Percentiles rank a stretch among this genome's conserved stretches.
phyloP scores from a whole-genome alignment of 2,329 filamentous ascomycete species.

The Teratosphaeria zuluensis region DNA sequence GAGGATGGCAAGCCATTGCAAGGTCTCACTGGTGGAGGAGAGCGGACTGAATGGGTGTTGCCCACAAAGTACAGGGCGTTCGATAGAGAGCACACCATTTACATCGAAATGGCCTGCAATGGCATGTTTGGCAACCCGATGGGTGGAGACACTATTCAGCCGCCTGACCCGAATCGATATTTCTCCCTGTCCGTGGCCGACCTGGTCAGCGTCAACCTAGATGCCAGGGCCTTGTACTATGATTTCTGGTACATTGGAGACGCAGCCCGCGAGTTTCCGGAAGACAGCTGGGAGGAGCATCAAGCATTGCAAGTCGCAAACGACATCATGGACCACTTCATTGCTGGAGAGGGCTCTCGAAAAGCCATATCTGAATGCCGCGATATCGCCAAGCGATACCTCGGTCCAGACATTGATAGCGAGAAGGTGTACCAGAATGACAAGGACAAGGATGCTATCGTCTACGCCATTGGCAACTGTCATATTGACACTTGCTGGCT shows the following conservation, averaged over 20 bases:
- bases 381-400: constrained; percentile 71
- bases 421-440: constrained; percentile 64
- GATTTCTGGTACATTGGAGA: constrained; percentile 96
- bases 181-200: constrained; percentile 69
- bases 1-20: constrained; percentile 84
- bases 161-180: constrained; percentile 74
- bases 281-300: constrained; percentile 81
- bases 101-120: constrained; percentile 98
- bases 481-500: constrained; percentile 98
- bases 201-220: constrained; percentile 80
- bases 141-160: constrained; percentile 76
- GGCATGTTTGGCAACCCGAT: constrained; percentile 93
- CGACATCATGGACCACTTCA: constrained; percentile 81
- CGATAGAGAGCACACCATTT: constrained; percentile 78
- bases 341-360: constrained; percentile 61
- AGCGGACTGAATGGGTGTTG: constrained; percentile 84
- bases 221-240: constrained; percentile 72
- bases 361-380: constrained; percentile 71
- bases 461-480: constrained; percentile 87
- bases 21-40: constrained; percentile 80
- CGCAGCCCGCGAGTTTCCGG: constrained; percentile 81
- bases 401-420: constrained; percentile 73
- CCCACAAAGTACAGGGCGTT: constrained; percentile 66
- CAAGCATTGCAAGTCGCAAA: constrained; percentile 75
- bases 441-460: constrained; percentile 57